Base-by-base conservation (phyloP, 192 early-diverging fungal genomes). In the Coemansia sp. region DNA sequence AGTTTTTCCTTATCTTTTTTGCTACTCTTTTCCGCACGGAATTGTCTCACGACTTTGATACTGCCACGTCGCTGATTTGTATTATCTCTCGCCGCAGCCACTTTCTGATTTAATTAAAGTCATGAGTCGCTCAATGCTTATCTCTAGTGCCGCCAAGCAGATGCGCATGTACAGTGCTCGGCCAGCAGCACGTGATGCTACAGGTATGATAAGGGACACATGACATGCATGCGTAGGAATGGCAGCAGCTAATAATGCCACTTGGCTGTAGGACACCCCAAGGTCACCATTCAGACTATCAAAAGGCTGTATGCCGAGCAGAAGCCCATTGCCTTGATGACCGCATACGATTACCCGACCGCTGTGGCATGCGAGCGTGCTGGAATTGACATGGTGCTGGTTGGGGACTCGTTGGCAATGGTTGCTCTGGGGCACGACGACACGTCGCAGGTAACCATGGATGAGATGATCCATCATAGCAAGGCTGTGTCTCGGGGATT, bases 351-450 rank as follows among this genome's bases (percentile, higher is more conserved):
- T 81, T 99, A 97, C 65, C 95, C 97, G 37, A 91, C 93, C 13
- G 90, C 88, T 2, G 74, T 93, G 26, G 85, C 95, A 18, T 89
- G 86, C 55, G 96, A 98, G 58, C 85, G 87, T 37, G 84, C 91
- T 0, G 92, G 89, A 14, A 85, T 95, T 62, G 97, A 99, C 65
- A 87, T 93, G 69, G 84, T 84, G 59, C 86, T 99, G 9, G 95
- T 99, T 3, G 97, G 97, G 18, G 97, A 98, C 75, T 94, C 92
- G 2, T 79, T 98, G 55, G 97, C 94, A 11, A 99, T 99, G 97
- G 97, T 99, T 0, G 89, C 93, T 6, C 79, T 99, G 45, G 97
- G 97, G 6, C 89, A 92, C 72, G 86, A 91, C 18, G 88, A 86
- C 31, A 97, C 95, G 9, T 91, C 91, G 48, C 85, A 85, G 50